Evolutionary conservation across 23 red algal genomes (phyloP), one percentile per base, ranked within the genome.

Genomic region (Chondrus crispus): DNA sequence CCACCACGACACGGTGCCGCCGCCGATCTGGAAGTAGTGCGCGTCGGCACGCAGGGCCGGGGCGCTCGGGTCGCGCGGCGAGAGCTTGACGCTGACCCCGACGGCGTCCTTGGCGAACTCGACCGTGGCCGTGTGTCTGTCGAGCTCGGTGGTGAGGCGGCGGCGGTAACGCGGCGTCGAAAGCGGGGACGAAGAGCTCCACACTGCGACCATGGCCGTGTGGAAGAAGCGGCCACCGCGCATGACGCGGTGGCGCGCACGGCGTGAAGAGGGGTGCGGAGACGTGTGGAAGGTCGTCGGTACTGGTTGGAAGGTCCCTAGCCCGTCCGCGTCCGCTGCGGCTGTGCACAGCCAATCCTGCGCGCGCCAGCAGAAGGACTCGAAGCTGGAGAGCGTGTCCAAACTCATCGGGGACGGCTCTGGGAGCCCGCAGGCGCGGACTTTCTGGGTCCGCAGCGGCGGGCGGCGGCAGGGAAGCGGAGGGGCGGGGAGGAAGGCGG

Each of bases 21-120:
- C 87, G 53, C 87, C 73, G 28, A 90, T 68, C 62, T 90, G 87
- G 18, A 90, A 90, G 87, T 90, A 90, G 42, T 90, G 72, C 38
- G 74, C 71, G 55, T 81, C 87, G 24, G 87, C 87, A 24, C 87
- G 40, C 49, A 90, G 32, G 6, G 38, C 20, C 28, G 87, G 87
- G 43, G 80, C 33, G 0, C 12, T 22, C 33, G 26, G 44, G 52
- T 90, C 87, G 9, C 72, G 7, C 39, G 87, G 87, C 52, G 38
- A 28, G 13, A 90, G 74, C 42, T 90, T 90, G 54, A 90, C 62
- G 39, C 71, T 68, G 18, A 90, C 62, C 39, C 87, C 87, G 11
- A 78, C 87, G 72, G 62, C 54, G 11, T 90, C 87, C 52, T 87
- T 87, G 3, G 24, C n/a, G 20, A 53, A 38, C 1, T 58, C 35